phyloP scores from a whole-genome alignment of 2,329 filamentous ascomycete species.

The Alternaria longipes region DNA sequence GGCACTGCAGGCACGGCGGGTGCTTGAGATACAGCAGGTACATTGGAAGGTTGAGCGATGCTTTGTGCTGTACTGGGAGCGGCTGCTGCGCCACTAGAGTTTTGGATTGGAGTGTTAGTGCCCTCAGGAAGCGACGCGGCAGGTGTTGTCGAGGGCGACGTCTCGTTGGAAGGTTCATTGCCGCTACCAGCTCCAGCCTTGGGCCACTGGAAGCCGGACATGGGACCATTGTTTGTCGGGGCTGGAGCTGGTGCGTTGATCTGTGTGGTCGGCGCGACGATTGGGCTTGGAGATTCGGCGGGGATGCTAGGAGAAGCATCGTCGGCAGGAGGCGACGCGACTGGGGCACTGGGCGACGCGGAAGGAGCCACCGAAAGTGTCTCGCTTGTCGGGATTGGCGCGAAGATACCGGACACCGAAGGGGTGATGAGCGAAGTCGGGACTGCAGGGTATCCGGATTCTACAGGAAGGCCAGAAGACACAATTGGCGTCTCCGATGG shows the following conservation, averaged over 20 bases:
- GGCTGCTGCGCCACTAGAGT: slow-evolving; percentile 6
- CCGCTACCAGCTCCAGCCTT: slow-evolving; percentile 6
- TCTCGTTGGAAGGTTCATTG: slow-evolving; percentile 1
- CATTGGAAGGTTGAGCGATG: slow-evolving; percentile 13
- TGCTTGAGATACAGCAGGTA: slow-evolving; percentile 4
- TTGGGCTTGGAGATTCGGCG: slow-evolving; percentile 6
- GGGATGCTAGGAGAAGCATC: slow-evolving; percentile 6
- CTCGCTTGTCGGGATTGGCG: slow-evolving; percentile 20
- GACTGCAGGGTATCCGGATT: slow-evolving; percentile 8
- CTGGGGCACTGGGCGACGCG: slow-evolving; percentile 7
- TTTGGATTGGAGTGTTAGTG: slow-evolving; percentile 7
- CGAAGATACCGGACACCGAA: slow-evolving; percentile 11
- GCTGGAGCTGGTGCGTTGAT: slow-evolving; percentile 15
- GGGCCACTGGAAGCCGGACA: slow-evolving; percentile 38
- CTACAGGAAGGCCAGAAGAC: slow-evolving; percentile 7
- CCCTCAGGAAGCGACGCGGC: slow-evolving; percentile 9
- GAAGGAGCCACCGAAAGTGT: not conserved
- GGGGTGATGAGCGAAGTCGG: slow-evolving; percentile 13
- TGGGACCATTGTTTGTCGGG: slow-evolving; percentile 18
- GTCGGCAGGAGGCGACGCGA: slow-evolving; percentile 8
- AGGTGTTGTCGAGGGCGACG: slow-evolving; percentile 13
- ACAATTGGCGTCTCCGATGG: slow-evolving; percentile 16
- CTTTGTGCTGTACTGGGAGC: slow-evolving; percentile 17
- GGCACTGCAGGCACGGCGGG: slow-evolving; percentile 9
- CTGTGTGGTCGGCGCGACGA: slow-evolving; percentile 16